Evolutionary conservation across 2,329 filamentous ascomycete genomes (phyloP).

Genomic region (Paraconiothyrium sp.): DNA sequence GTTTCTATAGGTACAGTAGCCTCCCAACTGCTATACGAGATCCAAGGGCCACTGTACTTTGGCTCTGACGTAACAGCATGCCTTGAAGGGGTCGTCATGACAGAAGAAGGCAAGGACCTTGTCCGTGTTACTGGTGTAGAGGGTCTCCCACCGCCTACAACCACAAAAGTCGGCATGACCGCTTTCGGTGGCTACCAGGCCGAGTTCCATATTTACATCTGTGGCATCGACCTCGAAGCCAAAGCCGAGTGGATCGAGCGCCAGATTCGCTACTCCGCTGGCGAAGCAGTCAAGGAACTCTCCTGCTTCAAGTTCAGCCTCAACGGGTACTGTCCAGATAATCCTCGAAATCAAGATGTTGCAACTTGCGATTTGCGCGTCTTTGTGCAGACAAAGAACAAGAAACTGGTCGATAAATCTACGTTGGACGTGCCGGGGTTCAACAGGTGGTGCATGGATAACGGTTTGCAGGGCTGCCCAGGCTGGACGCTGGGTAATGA

Average conservation of each 20-base stretch:
- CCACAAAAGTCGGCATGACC: slow-evolving; percentile 58
- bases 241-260: slow-evolving; percentile 54
- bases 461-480: slow-evolving; percentile 27
- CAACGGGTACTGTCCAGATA: slow-evolving; percentile 33
- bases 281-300: slow-evolving; percentile 38
- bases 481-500: slow-evolving; percentile 29
- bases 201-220: slow-evolving; percentile 54
- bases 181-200: slow-evolving; percentile 56
- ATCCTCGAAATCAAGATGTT: slow-evolving; percentile 41
- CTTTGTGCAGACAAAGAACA: slow-evolving; percentile 37
- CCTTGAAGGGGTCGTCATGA: slow-evolving; percentile 60
- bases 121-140: slow-evolving; percentile 55
- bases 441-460: slow-evolving; percentile 27
- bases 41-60: slow-evolving; percentile 53
- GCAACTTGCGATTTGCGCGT: slow-evolving; percentile 46
- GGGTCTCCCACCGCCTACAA: slow-evolving; percentile 46
- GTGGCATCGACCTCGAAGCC: slow-evolving; percentile 54
- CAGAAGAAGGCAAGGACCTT: slow-evolving; percentile 57
- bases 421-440: slow-evolving; percentile 26
- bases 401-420: slow-evolving; percentile 38
- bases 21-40: slow-evolving; percentile 53
- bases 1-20: slow-evolving; percentile 59
- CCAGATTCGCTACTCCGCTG: slow-evolving; percentile 46
- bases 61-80: slow-evolving; percentile 64
- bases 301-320: slow-evolving; percentile 47